These are phyloP conservation scores for Jackrogersella multiformis DNA, from an alignment of 495 filamentous ascomycete species.

Conservation along the genomic window DNA sequence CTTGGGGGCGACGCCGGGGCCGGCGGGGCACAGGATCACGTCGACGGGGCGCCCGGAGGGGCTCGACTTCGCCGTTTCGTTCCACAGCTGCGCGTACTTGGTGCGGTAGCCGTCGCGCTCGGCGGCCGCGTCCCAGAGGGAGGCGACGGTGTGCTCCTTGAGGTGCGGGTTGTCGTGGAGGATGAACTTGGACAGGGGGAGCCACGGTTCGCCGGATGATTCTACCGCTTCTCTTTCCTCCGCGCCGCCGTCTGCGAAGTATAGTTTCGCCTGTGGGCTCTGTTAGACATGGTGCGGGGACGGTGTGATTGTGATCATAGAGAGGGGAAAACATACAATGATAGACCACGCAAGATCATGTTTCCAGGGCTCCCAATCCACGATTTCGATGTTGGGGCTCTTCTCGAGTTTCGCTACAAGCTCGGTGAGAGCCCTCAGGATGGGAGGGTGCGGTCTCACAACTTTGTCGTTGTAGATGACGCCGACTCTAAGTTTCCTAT, in stretches of 20 bases:
- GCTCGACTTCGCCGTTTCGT: constrained; percentile 49
- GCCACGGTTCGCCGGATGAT: constrained; percentile 65
- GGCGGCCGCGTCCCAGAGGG: constrained; percentile 44
- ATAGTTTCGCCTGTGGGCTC: constrained; percentile 45
- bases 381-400: constrained; percentile 60
- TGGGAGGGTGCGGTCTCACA: constrained; percentile 76
- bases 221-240: constrained; percentile 60
- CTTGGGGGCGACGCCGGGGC: constrained; percentile 66
- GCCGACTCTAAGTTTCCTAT: constrained; percentile 66
- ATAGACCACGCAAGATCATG: constrained; percentile 69
- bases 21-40: constrained; percentile 73
- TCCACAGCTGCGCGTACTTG: constrained; percentile 69
- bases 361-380: constrained; percentile 73
- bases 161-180: constrained; percentile 57
- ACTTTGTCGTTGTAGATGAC: constrained; percentile 76
- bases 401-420: constrained; percentile 63
- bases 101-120: constrained; percentile 66
- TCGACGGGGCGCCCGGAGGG: constrained; percentile 57
- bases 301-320: background rate
- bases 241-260: constrained; percentile 66
- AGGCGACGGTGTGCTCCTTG: constrained; percentile 49
- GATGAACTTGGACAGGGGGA: constrained; percentile 60
- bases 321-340: constrained; percentile 49
- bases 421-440: constrained; percentile 66
- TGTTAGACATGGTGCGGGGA: background rate